A percentile compares a stretch with the other conserved stretches of the same genome.
phyloP scores from a whole-genome alignment of 2,329 filamentous ascomycete genomes.

The Talaromyces funiculosus region DNA sequence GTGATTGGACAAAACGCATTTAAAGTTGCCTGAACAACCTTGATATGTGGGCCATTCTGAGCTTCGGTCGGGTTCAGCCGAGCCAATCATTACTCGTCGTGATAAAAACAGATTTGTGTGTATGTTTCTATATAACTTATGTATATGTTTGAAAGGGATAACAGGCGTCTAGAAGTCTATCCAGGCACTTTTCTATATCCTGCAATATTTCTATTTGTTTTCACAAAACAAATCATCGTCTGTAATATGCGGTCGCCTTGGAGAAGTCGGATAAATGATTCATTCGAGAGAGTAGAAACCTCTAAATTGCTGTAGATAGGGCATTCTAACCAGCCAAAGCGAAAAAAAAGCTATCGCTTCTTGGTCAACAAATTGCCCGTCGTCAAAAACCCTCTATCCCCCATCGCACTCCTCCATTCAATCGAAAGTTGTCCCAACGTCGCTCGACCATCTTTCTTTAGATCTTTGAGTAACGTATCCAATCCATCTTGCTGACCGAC shows the following conservation, averaged over 20 bases:
- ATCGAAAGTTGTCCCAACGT: slow-evolving; percentile 77
- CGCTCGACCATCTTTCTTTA: slow-evolving; percentile 48
- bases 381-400: slow-evolving; percentile 77
- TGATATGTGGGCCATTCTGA: background rate
- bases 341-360: slow-evolving; percentile 24
- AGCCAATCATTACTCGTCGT: background rate
- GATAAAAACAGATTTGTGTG: background rate
- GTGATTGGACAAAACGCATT: too few relatives aligned
- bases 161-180: too few relatives aligned
- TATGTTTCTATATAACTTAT: too few relatives aligned
- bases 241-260: too few relatives aligned
- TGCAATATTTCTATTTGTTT: too few relatives aligned
- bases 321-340: too few relatives aligned
- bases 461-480: slow-evolving; percentile 48
- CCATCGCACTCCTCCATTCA: slow-evolving; percentile 85
- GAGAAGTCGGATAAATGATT: too few relatives aligned
- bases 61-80: background rate
- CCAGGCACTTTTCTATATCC: too few relatives aligned
- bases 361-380: slow-evolving; percentile 68
- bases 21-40: background rate
- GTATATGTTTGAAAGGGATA: too few relatives aligned
- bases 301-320: too few relatives aligned
- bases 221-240: too few relatives aligned
- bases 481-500: slow-evolving; percentile 40
- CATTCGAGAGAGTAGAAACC: too few relatives aligned